Base-by-base conservation (phyloP, 495 filamentous ascomycete genomes). In the Parathielavia hyrcaniae region DNA sequence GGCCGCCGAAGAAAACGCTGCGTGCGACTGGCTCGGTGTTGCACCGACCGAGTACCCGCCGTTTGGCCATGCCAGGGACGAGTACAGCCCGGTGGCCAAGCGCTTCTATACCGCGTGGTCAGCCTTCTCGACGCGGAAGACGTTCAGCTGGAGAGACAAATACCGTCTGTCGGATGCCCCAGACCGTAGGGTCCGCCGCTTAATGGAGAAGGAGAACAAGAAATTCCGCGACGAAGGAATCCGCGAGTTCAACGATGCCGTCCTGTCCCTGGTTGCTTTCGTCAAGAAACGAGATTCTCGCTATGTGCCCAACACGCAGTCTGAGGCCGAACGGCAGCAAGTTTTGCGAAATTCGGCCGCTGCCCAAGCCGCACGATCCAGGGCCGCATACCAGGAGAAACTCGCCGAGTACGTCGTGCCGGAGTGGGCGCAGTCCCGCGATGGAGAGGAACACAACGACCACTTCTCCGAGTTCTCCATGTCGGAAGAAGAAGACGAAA, bases 161-260 rank as follows among this genome's bases (percentile, higher is more conserved):
- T 92, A 92, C 67, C 83, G 86, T 38, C 79, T 86, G 45, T 85
- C 84, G 0, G 90, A 97, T 53, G 92, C 91, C 0, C 90, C 88
- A 12, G 93, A 99, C 73, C 84, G 93, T 51, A 82, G 86, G 39
- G 73, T 87, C 26, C 83, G 95, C 60, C 79, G 95, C 50, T 63
- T 89, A 58, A 93, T 97, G 84, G 95, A 97, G 68, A 96, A 96
- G 69, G 91, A 96, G 71, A 99, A 99, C 70, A 89, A 84, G 62
- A 85, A 84, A 44, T 71, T 88, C n/a, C 79, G 93, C 56, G 89
- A 95, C 10, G 87, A 88, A 39, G 89, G 82, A 2, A 83, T 90
- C 32, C 82, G 86, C 43, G 88, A 96, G 57, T 97, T 92, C 74
- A 97, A 96, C 72, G 90, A 96, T 61, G 86, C 89, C 12, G 91